Conservation (phyloP, 176 grass and related monocot species). For the Eragrostis nindensis region DNA sequence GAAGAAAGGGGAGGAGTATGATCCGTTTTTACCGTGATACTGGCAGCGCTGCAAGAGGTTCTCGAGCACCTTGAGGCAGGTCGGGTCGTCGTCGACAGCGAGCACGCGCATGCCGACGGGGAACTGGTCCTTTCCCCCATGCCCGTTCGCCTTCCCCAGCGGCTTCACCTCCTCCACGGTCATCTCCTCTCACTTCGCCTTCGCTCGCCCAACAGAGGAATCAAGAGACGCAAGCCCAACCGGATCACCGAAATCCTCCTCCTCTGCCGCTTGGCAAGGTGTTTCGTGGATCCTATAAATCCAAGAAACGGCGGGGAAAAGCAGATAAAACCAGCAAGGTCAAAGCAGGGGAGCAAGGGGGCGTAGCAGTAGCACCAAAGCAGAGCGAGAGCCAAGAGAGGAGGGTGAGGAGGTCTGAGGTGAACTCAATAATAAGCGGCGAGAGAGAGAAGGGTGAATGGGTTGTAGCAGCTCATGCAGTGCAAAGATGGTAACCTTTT, state of each 20-base stretch:
- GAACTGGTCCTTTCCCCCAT: conserved; percentile 52
- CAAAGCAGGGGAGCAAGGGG: conserved; percentile 49
- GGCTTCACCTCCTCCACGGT: conserved; percentile 46
- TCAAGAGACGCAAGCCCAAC: background rate
- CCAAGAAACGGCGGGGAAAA: conserved; percentile 50
- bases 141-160: conserved; percentile 17
- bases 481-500: conserved; percentile 60
- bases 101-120: conserved; percentile 73
- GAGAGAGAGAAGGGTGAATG: background rate
- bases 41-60: conserved; percentile 49
- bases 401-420: background rate
- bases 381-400: background rate
- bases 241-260: conserved; percentile 23
- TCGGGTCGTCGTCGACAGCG: conserved; percentile 67
- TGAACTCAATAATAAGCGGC: conserved; percentile 8
- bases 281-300: conserved; percentile 50
- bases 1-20: background rate
- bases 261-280: background rate
- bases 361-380: conserved; percentile 18
- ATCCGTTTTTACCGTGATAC: conserved; percentile 55
- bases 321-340: conserved; percentile 39
- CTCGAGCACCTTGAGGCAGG: conserved; percentile 63
- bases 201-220: conserved; percentile 8
- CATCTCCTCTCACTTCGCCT: conserved; percentile 38
- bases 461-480: conserved; percentile 9